Base-by-base conservation (phyloP, 2,329 filamentous ascomycete species). In the Penicillium sp. region DNA sequence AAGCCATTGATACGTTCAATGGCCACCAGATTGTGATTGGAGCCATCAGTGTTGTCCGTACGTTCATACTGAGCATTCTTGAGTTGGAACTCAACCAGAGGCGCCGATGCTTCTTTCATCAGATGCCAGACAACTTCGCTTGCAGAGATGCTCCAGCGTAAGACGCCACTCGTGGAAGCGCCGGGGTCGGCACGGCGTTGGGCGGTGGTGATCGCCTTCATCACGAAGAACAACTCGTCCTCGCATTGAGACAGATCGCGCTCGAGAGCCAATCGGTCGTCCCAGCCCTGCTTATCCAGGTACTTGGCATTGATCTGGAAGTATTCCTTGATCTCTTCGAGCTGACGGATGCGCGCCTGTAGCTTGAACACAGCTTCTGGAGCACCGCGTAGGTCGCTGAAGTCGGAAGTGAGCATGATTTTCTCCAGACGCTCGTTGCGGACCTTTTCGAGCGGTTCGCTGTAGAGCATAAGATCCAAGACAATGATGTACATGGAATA, bases 401-500 rank as follows among this genome's bases (percentile, higher is more conserved):
- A 99, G 71, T 99, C 93, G 0, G 93, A 97, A 1, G 92, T 93
- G 42, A 98, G 82, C 84, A 98, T 96, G 61, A 99, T 98, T 78
- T 96, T 97, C 70, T 98, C 93, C 13, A 99, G 76, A 31, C 89
- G 84, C 72, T 98, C 95, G 62, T 81, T 95, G 50, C 95, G 83
- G n/a, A 92, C 95, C 79, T 98, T 98, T 71, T 98, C 93, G 41
- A 95, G 75, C 2, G 93, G 93, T 69, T 99, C 93, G 65, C 83
- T 96, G 74, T 97, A 99, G 69, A 99, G 84, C 44, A 99, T 78
- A 37, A 99, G 79, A 71, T 99, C 93, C 55, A 97, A 78, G 3
- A 96, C 92, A 60, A 99, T 98, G 70, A 98, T 89, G 66, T 98
- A 99, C 78, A 98, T 85, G 4, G 93, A 88, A 67, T 95, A 98